Evolutionary conservation across 805 yeast species (phyloP), one percentile per base, ranked within the genome.

Genomic region (Metschnikowia cerradonensis): DNA sequence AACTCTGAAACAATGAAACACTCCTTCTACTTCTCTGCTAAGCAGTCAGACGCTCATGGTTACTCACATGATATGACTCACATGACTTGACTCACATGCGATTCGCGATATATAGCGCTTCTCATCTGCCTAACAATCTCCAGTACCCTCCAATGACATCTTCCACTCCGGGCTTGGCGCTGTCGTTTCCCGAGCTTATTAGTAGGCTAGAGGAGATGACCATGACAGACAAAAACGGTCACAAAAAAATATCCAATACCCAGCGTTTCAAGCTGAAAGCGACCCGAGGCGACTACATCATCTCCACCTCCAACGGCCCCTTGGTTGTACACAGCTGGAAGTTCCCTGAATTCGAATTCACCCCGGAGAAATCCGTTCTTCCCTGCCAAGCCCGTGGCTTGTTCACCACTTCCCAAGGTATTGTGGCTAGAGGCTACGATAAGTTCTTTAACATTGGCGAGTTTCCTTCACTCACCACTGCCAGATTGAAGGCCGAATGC

Each of bases 381-480:
- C 96, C 97, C 0, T 75, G 82, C 4, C 70, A 82, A 47, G 96
- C 97, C 0, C 76, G 99, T 49, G 99, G 99, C 0, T 65, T 92
- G 14, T 92, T 92, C 66, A 86, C 75, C 14, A 47, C 81, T 0
- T 42, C 70, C 20, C 65, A 67, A 11, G 70, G 72, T 6, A 86
- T 94, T 20, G 82, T 82, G 1, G 83, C 84, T 1, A 73, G 99
- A 58, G 99, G 99, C 0, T 94, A 94, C 65, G 94, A 94, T 67
- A 94, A 94, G 68, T 94, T 94, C 67, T 94, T 90, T 78, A 92
- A 88, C 62, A 72, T 90, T 3, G 80, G 75, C 54, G 99, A 94
- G 64, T 47, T 52, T 19, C 52, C 49, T 1, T 34, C 41, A n/a
- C 51, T 52, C 26, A 39, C 47, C n/a, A 47, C 37, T n/a, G 14